Conservation (phyloP, 768 basidiomycete species). For the Pleurotus pulmonarius region DNA sequence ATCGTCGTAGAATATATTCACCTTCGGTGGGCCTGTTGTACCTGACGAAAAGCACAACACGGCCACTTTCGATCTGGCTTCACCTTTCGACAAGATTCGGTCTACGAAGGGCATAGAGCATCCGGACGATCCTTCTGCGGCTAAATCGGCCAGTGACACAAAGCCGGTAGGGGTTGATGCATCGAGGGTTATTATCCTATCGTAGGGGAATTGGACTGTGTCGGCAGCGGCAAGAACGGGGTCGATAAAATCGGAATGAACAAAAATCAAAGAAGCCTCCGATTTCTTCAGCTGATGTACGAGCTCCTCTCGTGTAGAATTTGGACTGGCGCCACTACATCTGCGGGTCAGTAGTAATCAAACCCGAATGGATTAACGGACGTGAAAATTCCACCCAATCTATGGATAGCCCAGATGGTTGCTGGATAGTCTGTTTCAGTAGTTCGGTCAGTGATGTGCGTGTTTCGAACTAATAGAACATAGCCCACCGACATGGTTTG, state of each 20-base stretch:
- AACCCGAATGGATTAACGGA: conserved; percentile 19
- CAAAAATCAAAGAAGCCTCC: conserved; percentile 39
- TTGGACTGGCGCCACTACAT: conserved; percentile 50
- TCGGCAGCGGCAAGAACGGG: conserved; percentile 33
- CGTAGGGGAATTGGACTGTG: conserved; percentile 27
- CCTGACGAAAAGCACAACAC: conserved; percentile 66
- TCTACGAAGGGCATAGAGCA: conserved; percentile 31
- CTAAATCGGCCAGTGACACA: conserved; percentile 21
- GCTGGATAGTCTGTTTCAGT: conserved; percentile 38
- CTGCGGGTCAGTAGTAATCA: conserved; percentile 13
- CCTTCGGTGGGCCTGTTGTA: conserved; percentile 67
- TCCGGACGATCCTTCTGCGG: conserved; percentile 19
- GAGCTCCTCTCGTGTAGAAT: conserved; percentile 49
- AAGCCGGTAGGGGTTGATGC: conserved; percentile 8
- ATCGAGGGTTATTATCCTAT: conserved; percentile 39
- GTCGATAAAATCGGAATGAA: conserved; percentile 35
- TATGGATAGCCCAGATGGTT: conserved; percentile 47
- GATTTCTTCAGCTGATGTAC: conserved; percentile 44
- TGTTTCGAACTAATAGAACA: neutral
- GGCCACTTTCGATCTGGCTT: conserved; percentile 58
- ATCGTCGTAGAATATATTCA: conserved; percentile 11
- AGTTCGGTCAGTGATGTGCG: neutral
- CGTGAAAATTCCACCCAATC: conserved; percentile 51
- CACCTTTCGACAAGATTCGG: conserved; percentile 39
- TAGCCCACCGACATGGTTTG: conserved; percentile 47